Base-by-base conservation (phyloP, 805 yeast species). In the Zygosaccharomyces gambellarensis region DNA sequence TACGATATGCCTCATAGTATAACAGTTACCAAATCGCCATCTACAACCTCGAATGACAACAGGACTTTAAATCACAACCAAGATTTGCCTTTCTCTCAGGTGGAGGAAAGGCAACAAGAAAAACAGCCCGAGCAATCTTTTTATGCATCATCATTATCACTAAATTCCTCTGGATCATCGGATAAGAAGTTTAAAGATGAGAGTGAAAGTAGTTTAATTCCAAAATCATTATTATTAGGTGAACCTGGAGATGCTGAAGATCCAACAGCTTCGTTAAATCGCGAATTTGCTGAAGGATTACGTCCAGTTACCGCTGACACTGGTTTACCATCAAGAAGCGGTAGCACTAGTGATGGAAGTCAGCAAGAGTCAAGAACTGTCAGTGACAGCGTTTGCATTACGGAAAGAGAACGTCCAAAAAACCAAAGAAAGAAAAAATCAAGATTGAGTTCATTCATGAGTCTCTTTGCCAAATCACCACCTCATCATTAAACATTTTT, bases 171-270 rank as follows among this genome's bases (percentile, higher is more conserved):
- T 17, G 36, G n/a, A 5, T 30, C 38, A 9, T 21, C 38, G 27
- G n/a, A 28, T 30, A 30, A 22, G 19, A 12, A 31, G 19, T 14
- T 36, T 11, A 30, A 25, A n/a, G 6, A 34, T 5, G 34, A 42
- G 5, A 36, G 21, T 14, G 17, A 21, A 8, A 21, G 30, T 19
- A 21, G 21, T 12, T 30, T 25, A 2, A 42, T 49, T 22, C 47
- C 55, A 11, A 47, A 45, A 38, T 50, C 49, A 25, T 28, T 45
- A 14, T 53, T 65, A 19, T 49, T 61, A 29, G 70, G 70, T 19
- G 64, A 64, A 45, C 70, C 70, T 0, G 70, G 70, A n/a, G 68
- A 62, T 39, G 53, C 49, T n/a, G 64, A 60, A 9, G 70, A 65
- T 47, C 52, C 63, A 25, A 57, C 45, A n/a, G n/a, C 11, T 21